Evolutionary conservation across 2,329 filamentous ascomycete genomes (phyloP).

Genomic region (Scopulariopsis brevicaulis): DNA sequence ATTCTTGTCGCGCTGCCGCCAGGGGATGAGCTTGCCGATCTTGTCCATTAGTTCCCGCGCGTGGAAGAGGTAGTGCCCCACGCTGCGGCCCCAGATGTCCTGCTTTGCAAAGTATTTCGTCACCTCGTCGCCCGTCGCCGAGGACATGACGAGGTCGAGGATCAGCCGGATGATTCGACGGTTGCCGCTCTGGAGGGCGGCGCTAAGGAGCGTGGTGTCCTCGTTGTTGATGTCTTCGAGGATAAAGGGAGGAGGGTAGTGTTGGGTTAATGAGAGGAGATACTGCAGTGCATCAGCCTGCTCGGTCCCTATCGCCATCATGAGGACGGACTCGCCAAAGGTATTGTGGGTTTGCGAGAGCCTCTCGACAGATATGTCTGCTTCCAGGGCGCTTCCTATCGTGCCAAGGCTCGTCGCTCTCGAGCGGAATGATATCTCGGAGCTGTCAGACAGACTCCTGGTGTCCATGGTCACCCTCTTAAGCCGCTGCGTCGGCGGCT

Average conservation of each 20-base stretch:
- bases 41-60: slow-evolving; percentile 67
- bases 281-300: slow-evolving; percentile 67
- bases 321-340: slow-evolving; percentile 71
- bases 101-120: slow-evolving; percentile 60
- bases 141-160: slow-evolving; percentile 56
- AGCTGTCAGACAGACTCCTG: slow-evolving; percentile 77
- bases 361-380: slow-evolving; percentile 74
- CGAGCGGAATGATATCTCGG: slow-evolving; percentile 73
- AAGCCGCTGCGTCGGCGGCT: slow-evolving; percentile 30
- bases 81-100: slow-evolving; percentile 76
- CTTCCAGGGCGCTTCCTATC: slow-evolving; percentile 61
- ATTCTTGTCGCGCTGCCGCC: slow-evolving; percentile 87
- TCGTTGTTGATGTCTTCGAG: slow-evolving; percentile 82
- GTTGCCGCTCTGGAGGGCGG: slow-evolving; percentile 78
- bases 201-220: slow-evolving; percentile 78
- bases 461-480: slow-evolving; percentile 88
- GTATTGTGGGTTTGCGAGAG: slow-evolving; percentile 60
- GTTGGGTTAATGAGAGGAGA: slow-evolving; percentile 63
- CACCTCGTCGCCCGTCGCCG: slow-evolving; percentile 43
- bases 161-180: slow-evolving; percentile 63
- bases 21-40: slow-evolving; percentile 71
- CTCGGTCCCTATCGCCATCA: slow-evolving; percentile 73
- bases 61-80: slow-evolving; percentile 94
- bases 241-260: slow-evolving; percentile 60
- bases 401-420: slow-evolving; percentile 69